Evolutionary conservation across 768 basidiomycete genomes (phyloP).

Genomic region (Lactarius hengduanensis): DNA sequence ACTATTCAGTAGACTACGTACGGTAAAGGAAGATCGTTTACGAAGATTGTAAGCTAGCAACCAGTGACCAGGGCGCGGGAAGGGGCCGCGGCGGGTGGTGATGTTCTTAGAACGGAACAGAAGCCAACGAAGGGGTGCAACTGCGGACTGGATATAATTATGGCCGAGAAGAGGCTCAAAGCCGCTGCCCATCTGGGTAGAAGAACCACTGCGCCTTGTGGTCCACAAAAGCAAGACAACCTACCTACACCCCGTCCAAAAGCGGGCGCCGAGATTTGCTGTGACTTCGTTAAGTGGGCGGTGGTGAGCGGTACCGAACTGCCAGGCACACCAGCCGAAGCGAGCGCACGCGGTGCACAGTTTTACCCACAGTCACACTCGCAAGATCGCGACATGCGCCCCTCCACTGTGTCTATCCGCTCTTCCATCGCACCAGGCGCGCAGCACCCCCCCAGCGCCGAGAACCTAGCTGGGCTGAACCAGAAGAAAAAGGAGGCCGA

Average conservation of each 20-base stretch:
- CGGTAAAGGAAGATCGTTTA: neutral
- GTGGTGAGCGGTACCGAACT: neutral
- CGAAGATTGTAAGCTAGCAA: neutral
- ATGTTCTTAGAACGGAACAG: neutral
- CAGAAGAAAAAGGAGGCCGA: constrained; percentile 85
- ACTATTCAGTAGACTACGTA: neutral
- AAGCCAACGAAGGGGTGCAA: too few relatives aligned
- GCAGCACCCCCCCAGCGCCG: constrained; percentile 43
- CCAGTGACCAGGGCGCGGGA: constrained; percentile 14
- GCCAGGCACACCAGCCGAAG: too few relatives aligned
- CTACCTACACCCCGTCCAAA: neutral
- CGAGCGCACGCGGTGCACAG: neutral
- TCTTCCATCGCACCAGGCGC: constrained; percentile 48
- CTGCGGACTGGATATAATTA: neutral
- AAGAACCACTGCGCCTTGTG: neutral
- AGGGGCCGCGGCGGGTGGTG: neutral
- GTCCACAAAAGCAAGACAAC: constrained; percentile 1
- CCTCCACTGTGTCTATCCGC: constrained; percentile 32
- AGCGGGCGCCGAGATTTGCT: neutral
- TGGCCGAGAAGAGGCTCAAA: neutral
- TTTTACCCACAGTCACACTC: constrained; percentile 1
- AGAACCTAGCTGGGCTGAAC: constrained; percentile 52
- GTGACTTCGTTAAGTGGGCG: neutral
- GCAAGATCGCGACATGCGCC: constrained; percentile 5
- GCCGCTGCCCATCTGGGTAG: constrained; percentile 1